These are phyloP conservation scores for Zasmidium cellare DNA, from an alignment of 2,329 filamentous ascomycete genomes.

Conservation along the genomic window DNA sequence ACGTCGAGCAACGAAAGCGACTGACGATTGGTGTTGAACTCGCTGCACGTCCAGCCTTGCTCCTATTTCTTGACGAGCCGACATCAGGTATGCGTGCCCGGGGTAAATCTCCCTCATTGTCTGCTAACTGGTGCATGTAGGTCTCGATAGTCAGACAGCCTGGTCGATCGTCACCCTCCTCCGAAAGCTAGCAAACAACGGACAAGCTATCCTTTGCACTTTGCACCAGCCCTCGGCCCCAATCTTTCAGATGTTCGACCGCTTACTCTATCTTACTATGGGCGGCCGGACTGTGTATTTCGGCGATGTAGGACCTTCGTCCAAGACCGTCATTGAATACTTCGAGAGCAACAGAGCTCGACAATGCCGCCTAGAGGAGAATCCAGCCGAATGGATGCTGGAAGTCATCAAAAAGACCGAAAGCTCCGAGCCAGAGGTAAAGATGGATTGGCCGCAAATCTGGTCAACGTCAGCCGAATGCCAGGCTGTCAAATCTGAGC, in stretches of 20 bases:
- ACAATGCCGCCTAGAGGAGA: constrained; percentile 65
- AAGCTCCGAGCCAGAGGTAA: constrained; percentile 42
- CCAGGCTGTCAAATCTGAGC: not conserved
- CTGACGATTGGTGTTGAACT: constrained; percentile 92
- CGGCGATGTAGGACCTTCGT: constrained; percentile 72
- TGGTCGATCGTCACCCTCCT: constrained; percentile 87
- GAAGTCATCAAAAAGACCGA: constrained; percentile 46
- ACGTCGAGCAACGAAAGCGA: constrained; percentile 66
- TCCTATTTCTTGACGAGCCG: constrained; percentile 83
- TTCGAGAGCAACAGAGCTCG: constrained; percentile 69
- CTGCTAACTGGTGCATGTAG: constrained; percentile 52
- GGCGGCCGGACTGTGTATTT: constrained; percentile 80
- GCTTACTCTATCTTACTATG: constrained; percentile 73
- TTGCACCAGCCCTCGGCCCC: constrained; percentile 96
- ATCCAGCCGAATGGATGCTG: constrained; percentile 79
- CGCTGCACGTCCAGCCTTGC: constrained; percentile 72
- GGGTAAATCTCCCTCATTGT: not conserved
- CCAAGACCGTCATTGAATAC: constrained; percentile 66
- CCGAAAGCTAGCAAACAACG: constrained; percentile 61
- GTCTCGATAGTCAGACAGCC: constrained; percentile 86
- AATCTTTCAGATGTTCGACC: constrained; percentile 86
- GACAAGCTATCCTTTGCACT: constrained; percentile 88
- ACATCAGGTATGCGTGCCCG: constrained; percentile 46
- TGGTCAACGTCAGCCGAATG: not conserved
- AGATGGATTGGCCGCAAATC: constrained; percentile 22